These are phyloP conservation scores for Eucalyptus grandis DNA, from an alignment of 345 rosid species.

Conservation along the genomic window DNA sequence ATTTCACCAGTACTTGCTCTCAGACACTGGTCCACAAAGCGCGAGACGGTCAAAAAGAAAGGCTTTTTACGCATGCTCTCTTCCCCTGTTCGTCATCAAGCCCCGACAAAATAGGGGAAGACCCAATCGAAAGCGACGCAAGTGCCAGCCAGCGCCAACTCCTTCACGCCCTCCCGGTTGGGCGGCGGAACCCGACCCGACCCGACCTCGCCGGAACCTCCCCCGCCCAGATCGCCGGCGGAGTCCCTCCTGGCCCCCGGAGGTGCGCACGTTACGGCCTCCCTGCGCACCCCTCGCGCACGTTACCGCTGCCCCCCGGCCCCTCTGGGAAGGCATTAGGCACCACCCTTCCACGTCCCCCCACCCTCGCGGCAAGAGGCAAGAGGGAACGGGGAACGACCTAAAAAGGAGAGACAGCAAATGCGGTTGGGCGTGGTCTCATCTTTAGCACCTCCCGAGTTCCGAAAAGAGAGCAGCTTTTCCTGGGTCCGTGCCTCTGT, in stretches of 20 bases:
- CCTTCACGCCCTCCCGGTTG: slow-evolving; percentile 2
- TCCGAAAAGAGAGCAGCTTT: not conserved
- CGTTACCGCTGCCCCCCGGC: not conserved
- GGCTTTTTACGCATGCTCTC: not conserved
- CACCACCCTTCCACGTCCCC: not conserved
- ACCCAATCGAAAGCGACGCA: not conserved
- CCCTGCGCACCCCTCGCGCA: not conserved
- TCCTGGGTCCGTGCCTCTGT: not conserved
- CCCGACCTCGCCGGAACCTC: not conserved
- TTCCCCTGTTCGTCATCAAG: not conserved
- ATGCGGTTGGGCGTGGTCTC: not conserved
- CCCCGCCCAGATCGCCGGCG: not conserved
- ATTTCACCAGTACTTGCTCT: not conserved
- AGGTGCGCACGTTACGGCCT: slow-evolving; percentile 6
- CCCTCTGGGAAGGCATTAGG: not conserved
- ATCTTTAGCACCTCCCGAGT: not conserved
- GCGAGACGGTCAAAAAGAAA: not conserved
- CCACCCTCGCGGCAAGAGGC: not conserved
- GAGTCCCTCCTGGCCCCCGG: not conserved
- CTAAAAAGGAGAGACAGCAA: not conserved
- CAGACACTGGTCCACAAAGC: not conserved
- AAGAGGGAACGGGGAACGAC: not conserved
- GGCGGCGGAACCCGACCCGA: slow-evolving; percentile 4
- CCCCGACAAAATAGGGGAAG: not conserved
- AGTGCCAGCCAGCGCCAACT: not conserved